A percentile compares a stretch with the other conserved stretches of the same genome.
Evolutionary conservation across 2,329 filamentous ascomycete species (phyloP).

Genomic region (Aspergillus floridensis): DNA sequence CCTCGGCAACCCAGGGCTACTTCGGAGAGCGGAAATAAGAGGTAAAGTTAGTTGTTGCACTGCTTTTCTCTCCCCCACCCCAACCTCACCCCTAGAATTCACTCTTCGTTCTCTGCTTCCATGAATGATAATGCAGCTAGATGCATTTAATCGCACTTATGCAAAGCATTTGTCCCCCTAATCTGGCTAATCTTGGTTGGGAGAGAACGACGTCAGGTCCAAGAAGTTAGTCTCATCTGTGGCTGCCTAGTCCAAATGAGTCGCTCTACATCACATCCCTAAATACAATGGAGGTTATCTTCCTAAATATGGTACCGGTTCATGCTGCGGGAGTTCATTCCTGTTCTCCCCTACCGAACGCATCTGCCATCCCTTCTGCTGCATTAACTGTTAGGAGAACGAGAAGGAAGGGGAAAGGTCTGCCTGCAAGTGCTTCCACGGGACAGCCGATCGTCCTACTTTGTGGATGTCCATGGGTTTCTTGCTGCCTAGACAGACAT

Average conservation of each 20-base stretch:
- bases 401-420: background rate
- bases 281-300: background rate
- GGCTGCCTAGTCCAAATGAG: background rate
- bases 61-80: background rate
- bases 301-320: too few species aligned
- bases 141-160: background rate
- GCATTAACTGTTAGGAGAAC: too few species aligned
- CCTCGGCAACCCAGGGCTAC: background rate
- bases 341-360: background rate
- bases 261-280: background rate
- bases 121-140: background rate
- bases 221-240: background rate
- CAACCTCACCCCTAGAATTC: background rate
- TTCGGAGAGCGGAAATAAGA: background rate
- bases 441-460: background rate
- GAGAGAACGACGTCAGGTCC: background rate
- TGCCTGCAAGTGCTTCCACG: background rate
- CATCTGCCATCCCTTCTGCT: background rate
- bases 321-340: background rate
- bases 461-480: background rate
- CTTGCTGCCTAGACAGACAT: slow-evolving; percentile 1
- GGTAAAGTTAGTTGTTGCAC: background rate
- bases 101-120: background rate
- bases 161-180: background rate
- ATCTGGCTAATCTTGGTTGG: background rate